Evolutionary conservation across 768 basidiomycete species (phyloP).

Genomic region (Tulasnella sp.): DNA sequence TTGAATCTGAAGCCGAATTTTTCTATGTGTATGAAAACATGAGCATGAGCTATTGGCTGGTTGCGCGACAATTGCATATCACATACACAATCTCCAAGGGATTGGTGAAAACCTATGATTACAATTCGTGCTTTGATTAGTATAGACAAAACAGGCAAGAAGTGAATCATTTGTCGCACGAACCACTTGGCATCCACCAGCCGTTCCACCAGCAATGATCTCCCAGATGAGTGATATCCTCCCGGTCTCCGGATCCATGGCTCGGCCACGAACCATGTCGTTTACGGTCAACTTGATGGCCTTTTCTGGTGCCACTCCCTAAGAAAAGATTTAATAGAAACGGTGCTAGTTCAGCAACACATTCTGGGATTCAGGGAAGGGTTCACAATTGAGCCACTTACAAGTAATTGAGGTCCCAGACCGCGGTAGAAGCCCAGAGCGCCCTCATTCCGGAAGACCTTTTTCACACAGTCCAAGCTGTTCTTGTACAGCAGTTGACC

Average conservation of each 20-base stretch:
- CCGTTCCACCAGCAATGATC: conserved; percentile 78
- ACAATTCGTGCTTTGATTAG: no score
- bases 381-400: conserved; percentile 27
- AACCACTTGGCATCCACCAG: conserved; percentile 97
- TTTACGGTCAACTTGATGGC: conserved; percentile 98
- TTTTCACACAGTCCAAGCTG: conserved; percentile 85
- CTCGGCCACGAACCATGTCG: conserved; percentile 71
- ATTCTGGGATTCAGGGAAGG: neutral
- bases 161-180: no score
- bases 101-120: conserved; percentile 80
- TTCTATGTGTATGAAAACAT: conserved; percentile 36
- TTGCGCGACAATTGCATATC: neutral
- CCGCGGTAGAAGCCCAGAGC: conserved; percentile 94
- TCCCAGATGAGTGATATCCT: conserved; percentile 90
- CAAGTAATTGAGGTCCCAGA: conserved; percentile 86
- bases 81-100: conserved; percentile 90
- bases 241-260: conserved; percentile 92
- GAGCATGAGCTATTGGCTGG: neutral
- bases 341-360: neutral
- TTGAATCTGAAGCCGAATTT: conserved; percentile 91
- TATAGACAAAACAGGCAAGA: no score
- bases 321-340: no score
- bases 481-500: conserved; percentile 97
- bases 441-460: conserved; percentile 92
- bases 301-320: conserved; percentile 95